phyloP scores from a whole-genome alignment of 169 alveolate species.

The Neospora caninum region DNA sequence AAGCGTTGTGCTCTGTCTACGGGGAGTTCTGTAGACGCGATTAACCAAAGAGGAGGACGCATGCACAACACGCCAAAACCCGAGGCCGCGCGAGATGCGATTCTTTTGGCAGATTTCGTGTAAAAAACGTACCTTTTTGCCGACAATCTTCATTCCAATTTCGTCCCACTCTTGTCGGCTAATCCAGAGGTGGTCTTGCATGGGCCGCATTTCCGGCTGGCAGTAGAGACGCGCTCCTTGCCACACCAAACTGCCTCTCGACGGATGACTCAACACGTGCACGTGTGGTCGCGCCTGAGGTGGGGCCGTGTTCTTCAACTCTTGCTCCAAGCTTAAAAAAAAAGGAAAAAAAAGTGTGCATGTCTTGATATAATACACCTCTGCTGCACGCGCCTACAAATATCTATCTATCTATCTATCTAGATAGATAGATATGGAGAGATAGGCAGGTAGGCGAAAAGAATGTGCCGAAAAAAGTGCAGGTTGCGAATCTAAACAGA shows the following conservation, averaged over 20 bases:
- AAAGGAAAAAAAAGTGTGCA: not conserved
- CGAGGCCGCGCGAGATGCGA: too few relatives aligned
- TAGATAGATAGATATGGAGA: not conserved
- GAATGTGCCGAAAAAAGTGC: too few relatives aligned
- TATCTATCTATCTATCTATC: not conserved
- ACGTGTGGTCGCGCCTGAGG: slow-evolving; percentile 63
- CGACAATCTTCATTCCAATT: slow-evolving; percentile 55
- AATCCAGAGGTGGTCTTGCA: slow-evolving; percentile 65
- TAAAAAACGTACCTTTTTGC: slow-evolving; percentile 47
- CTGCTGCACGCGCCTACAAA: not conserved
- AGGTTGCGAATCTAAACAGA: too few relatives aligned
- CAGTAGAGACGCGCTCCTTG: slow-evolving; percentile 59
- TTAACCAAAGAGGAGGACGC: too few relatives aligned
- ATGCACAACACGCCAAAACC: too few relatives aligned
- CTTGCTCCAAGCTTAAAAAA: slow-evolving; percentile 52
- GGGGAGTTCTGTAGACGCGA: too few relatives aligned
- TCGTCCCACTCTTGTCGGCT: slow-evolving; percentile 66
- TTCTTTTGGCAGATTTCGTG: not conserved
- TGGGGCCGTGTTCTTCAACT: slow-evolving; percentile 63
- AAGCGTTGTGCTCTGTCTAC: too few relatives aligned
- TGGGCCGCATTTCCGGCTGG: slow-evolving; percentile 50
- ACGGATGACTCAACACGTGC: slow-evolving; percentile 48
- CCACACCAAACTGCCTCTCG: slow-evolving; percentile 54
- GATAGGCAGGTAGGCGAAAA: not conserved
- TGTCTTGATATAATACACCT: not conserved